Percentiles rank a stretch among this genome's conserved stretches.
phyloP scores from a whole-genome alignment of 2,329 filamentous ascomycete genomes.

The Celoporthe dispersa region DNA sequence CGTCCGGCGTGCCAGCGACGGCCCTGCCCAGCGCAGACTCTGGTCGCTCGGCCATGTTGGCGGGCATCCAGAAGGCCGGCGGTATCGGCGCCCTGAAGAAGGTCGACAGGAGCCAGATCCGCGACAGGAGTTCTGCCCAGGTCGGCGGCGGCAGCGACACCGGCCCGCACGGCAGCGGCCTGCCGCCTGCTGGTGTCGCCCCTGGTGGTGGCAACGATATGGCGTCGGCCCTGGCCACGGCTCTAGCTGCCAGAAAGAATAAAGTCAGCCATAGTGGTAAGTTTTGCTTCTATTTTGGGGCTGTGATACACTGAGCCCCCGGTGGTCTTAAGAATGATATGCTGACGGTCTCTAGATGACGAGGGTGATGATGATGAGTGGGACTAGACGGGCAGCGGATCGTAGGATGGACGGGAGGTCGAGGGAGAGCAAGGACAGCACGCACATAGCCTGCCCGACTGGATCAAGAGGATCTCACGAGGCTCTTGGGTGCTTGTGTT shows the following conservation, averaged over 20 bases:
- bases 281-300: constrained; percentile 43
- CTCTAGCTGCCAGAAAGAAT: constrained; percentile 81
- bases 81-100: constrained; percentile 74
- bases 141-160: constrained; percentile 55
- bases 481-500: not conserved
- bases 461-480: not conserved
- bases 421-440: not conserved
- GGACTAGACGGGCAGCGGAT: constrained; percentile 38
- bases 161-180: constrained; percentile 55
- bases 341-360: constrained; percentile 60
- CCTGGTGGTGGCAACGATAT: constrained; percentile 68
- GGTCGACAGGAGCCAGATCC: constrained; percentile 71
- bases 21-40: constrained; percentile 48
- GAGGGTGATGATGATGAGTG: constrained; percentile 79
- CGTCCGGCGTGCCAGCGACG: constrained; percentile 55
- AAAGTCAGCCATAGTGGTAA: constrained; percentile 95
- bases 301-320: not conserved
- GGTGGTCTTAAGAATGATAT: constrained; percentile 32
- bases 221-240: constrained; percentile 81
- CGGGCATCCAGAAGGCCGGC: constrained; percentile 72
- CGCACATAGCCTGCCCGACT: not conserved
- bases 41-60: constrained; percentile 65
- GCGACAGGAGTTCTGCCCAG: constrained; percentile 69
- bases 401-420: not conserved
- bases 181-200: constrained; percentile 57